Evolutionary conservation across 768 basidiomycete genomes (phyloP).

Genomic region (Hygrocybe punicea): DNA sequence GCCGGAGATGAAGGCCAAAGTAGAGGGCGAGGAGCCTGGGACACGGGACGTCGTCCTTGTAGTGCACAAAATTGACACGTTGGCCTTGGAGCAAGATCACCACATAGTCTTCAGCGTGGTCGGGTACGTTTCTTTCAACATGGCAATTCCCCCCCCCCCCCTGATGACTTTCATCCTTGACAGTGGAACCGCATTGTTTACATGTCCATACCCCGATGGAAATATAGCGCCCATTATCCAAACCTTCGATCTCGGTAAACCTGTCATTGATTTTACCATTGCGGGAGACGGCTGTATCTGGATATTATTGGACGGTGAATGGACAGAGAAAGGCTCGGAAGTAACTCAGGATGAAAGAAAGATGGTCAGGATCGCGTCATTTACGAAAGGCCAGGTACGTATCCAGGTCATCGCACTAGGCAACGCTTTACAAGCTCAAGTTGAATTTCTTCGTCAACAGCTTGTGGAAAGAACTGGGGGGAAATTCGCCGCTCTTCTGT

Average conservation of each 20-base stretch:
- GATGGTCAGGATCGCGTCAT: constrained; percentile 31
- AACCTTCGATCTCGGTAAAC: constrained; percentile 50
- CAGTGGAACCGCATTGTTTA: constrained; percentile 71
- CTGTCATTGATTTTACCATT: constrained; percentile 58
- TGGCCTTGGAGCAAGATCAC: constrained; percentile 34
- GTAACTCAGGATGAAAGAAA: constrained; percentile 6
- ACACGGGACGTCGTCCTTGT: constrained; percentile 43
- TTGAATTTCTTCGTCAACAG: constrained; percentile 23
- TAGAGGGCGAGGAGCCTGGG: background rate
- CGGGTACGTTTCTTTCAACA: constrained; percentile 49
- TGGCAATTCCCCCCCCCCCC: background rate
- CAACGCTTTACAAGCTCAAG: background rate
- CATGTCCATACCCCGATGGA: constrained; percentile 29
- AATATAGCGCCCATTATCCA: constrained; percentile 26
- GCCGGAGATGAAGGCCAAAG: constrained; percentile 22
- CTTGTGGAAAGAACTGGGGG: constrained; percentile 31
- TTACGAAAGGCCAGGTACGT: constrained; percentile 41
- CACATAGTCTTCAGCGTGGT: constrained; percentile 65
- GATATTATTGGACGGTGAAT: constrained; percentile 49
- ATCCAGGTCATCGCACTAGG: background rate
- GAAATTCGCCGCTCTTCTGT: constrained; percentile 32
- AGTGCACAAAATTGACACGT: constrained; percentile 52
- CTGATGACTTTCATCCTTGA: background rate
- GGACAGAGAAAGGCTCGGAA: constrained; percentile 19
- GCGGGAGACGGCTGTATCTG: constrained; percentile 38